Evolutionary conservation across 1,139 yeast species (phyloP), one percentile per base, ranked within the genome.

Genomic region (Hansenula sp.): DNA sequence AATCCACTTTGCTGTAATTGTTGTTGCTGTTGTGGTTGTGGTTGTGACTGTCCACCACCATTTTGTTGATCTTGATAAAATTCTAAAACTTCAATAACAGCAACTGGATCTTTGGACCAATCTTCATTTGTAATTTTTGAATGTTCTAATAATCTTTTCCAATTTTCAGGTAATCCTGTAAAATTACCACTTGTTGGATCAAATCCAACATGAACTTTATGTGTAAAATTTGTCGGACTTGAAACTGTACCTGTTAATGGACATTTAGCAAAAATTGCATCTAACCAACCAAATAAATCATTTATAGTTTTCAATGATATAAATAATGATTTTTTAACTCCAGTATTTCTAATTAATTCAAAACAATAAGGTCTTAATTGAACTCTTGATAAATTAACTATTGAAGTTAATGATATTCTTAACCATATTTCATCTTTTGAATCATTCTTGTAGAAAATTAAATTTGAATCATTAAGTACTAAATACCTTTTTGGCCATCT

Each of bases 401-500:
- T 71, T 18, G 80, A 73, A 19, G 76, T 68, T 31, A 81, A 59
- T 2, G 86, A 80, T 18, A 82, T 70, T 39, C 76, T 65, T 36
- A 70, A 52, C 59, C 73, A 63, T 18, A 71, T 61, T 44, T 65
- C 72, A 32, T 58, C 63, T 47, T 66, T 64, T 29, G 65, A 53
- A 48, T 88, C 96, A 42, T 68, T 73, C 56, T 86, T 88, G 65
- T 82, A 84, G 50, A 92, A 77, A 46, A 82, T 84, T 45, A 92
- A 67, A 31, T 82, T 77, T 42, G 82, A 75, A 50, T 89, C 96
- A 52, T 78, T 78, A 39, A 92, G 69, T 12, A 86, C 82, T 67
- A 90, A 69, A 60, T 71, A 90, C 52, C 95, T 76, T 59, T 89
- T 89, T 45, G 90, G 89, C 97, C 97, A 92, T 52, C 95, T 70